Evolutionary conservation across 1,139 yeast species (phyloP).

Genomic region (Yamadazyma aaseri): DNA sequence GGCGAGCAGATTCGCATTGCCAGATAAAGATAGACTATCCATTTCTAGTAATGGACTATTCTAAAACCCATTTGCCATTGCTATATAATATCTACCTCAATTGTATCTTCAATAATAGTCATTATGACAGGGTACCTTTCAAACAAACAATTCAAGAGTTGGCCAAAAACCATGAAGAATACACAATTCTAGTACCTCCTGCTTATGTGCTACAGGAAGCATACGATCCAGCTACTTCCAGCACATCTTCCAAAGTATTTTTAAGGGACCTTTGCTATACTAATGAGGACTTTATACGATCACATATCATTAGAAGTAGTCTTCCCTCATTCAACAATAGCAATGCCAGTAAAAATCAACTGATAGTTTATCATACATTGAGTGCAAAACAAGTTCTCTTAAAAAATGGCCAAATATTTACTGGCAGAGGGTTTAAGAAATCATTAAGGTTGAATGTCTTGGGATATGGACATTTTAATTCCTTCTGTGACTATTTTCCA

Average conservation of each 20-base stretch:
- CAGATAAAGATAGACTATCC: too few relatives aligned
- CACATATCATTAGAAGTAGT: constrained; percentile 58
- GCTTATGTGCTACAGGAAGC: constrained; percentile 49
- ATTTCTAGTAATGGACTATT: neutral
- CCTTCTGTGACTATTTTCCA: constrained; percentile 49
- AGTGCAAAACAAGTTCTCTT: constrained; percentile 59
- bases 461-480: constrained; percentile 40
- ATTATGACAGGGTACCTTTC: constrained; percentile 50
- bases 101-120: constrained; percentile 65
- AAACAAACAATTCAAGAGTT: constrained; percentile 46
- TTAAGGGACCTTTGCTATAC: constrained; percentile 56
- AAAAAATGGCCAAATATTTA: constrained; percentile 53
- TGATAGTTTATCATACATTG: constrained; percentile 53
- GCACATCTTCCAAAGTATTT: constrained; percentile 27
- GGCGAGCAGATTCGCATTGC: too few relatives aligned
- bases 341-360: constrained; percentile 41
- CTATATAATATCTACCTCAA: constrained; percentile 67
- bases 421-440: constrained; percentile 57
- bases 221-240: constrained; percentile 47
- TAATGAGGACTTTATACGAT: constrained; percentile 63
- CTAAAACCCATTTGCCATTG: constrained; percentile 20
- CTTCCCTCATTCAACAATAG: constrained; percentile 36
- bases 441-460: constrained; percentile 46
- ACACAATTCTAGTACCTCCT: constrained; percentile 63
- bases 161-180: constrained; percentile 42